phyloP scores from a whole-genome alignment of 352 stramenopile genomes.

The Pythium aquatile region DNA sequence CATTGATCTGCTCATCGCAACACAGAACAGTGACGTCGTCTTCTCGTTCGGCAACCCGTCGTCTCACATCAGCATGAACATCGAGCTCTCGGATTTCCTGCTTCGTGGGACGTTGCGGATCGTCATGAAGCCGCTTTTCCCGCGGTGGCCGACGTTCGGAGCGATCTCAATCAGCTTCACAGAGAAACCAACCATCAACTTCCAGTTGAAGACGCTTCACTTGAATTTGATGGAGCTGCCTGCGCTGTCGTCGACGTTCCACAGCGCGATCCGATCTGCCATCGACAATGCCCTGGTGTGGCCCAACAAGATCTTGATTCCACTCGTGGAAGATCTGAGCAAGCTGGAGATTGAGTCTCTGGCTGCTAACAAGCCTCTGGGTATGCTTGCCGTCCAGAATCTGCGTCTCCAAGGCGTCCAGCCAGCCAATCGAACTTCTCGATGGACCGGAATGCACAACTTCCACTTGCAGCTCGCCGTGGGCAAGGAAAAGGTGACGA shows the following conservation, averaged over 20 bases:
- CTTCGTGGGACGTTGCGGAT: slow-evolving; percentile 41
- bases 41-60: slow-evolving; percentile 40
- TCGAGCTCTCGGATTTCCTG: slow-evolving; percentile 45
- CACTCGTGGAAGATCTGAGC: slow-evolving; percentile 44
- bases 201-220: slow-evolving; percentile 41
- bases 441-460: slow-evolving; percentile 35
- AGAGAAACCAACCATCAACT: slow-evolving; percentile 45
- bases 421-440: slow-evolving; percentile 29
- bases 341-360: slow-evolving; percentile 47
- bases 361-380: slow-evolving; percentile 36
- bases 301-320: slow-evolving; percentile 47
- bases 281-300: slow-evolving; percentile 38
- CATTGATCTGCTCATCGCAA: slow-evolving; percentile 41
- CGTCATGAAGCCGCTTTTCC: slow-evolving; percentile 46
- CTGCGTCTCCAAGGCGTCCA: slow-evolving; percentile 31
- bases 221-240: slow-evolving; percentile 48
- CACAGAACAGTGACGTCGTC: slow-evolving; percentile 44
- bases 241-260: slow-evolving; percentile 42
- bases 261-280: slow-evolving; percentile 34
- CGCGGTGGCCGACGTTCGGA: slow-evolving; percentile 43
- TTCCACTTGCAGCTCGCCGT: slow-evolving; percentile 36
- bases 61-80: slow-evolving; percentile 35
- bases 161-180: slow-evolving; percentile 42
- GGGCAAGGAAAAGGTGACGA: slow-evolving; percentile 32
- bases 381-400: slow-evolving; percentile 40